Percentiles rank a stretch among this genome's conserved stretches.
Conservation (phyloP, 305 asterid genomes). For the Fraxinus baroniana region DNA sequence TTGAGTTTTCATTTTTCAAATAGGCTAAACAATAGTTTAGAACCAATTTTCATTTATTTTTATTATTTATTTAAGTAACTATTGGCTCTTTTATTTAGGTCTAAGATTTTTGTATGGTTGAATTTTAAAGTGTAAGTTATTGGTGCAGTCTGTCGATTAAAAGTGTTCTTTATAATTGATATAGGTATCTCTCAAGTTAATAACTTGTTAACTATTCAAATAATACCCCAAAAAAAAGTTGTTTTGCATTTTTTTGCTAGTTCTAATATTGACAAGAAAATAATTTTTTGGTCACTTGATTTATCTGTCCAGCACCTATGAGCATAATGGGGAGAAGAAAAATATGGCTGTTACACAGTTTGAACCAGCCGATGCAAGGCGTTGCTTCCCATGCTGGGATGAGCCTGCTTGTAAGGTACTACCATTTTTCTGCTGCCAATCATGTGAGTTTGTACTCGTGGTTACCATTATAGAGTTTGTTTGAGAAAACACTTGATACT, state of each 20-base stretch:
- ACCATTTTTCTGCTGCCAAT: background rate
- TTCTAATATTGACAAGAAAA: background rate
- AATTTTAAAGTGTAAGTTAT: no score
- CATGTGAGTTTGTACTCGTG: background rate
- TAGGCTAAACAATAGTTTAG: no score
- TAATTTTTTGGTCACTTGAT: background rate
- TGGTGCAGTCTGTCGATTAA: background rate
- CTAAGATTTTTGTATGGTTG: no score
- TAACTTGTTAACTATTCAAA: background rate
- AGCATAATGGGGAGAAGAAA: conserved; percentile 84
- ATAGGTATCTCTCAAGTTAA: background rate
- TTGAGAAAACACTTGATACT: background rate
- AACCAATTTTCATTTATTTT: no score
- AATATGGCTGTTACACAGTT: conserved; percentile 99
- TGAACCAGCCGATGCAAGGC: conserved; percentile 98
- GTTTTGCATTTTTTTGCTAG: background rate
- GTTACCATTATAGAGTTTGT: background rate
- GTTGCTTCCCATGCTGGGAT: conserved; percentile 99
- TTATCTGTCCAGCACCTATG: conserved; percentile 53
- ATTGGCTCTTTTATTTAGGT: no score
- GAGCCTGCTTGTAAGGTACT: conserved; percentile 96
- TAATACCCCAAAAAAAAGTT: background rate
- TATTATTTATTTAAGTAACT: no score
- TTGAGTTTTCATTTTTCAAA: no score
- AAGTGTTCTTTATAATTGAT: background rate